phyloP scores from a whole-genome alignment of 2,329 filamentous ascomycete genomes.

The Coniochaeta sp. region DNA sequence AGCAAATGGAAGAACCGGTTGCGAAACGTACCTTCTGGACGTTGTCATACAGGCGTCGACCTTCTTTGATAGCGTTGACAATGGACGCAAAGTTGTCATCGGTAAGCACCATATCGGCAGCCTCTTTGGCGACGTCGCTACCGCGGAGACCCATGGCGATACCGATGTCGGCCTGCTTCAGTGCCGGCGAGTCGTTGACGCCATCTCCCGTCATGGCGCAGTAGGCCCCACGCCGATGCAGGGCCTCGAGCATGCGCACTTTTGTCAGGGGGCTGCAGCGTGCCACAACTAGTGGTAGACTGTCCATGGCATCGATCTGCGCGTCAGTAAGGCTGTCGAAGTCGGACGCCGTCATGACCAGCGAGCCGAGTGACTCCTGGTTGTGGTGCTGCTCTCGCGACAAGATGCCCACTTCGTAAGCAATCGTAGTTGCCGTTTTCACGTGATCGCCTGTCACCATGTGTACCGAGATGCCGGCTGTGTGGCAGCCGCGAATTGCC shows the following conservation, averaged over 20 bases:
- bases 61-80: slow-evolving; percentile 64
- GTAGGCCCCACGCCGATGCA: slow-evolving; percentile 60
- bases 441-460: slow-evolving; percentile 67
- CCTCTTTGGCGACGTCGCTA: slow-evolving; percentile 71
- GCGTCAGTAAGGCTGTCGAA: slow-evolving; percentile 57
- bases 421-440: slow-evolving; percentile 60
- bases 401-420: slow-evolving; percentile 58
- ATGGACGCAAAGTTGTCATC: slow-evolving; percentile 86
- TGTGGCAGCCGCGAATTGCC: slow-evolving; percentile 51
- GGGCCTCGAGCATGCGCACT: slow-evolving; percentile 69
- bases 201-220: slow-evolving; percentile 72
- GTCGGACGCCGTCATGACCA: slow-evolving; percentile 54
- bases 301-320: slow-evolving; percentile 54
- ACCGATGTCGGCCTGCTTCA: slow-evolving; percentile 67
- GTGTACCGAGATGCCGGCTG: slow-evolving; percentile 58
- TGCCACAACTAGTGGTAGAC: slow-evolving; percentile 60
- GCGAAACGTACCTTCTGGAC: slow-evolving; percentile 48
- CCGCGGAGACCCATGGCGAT: slow-evolving; percentile 69
- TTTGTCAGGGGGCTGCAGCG: slow-evolving; percentile 65
- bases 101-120: slow-evolving; percentile 80
- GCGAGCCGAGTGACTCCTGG: slow-evolving; percentile 25
- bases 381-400: background rate
- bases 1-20: no score
- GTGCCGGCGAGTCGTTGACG: slow-evolving; percentile 67
- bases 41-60: slow-evolving; percentile 63